A percentile compares a stretch with the other conserved stretches of the same genome.
phyloP scores from a whole-genome alignment of 176 grass and related monocot species.

The Cymbopogon citratus region DNA sequence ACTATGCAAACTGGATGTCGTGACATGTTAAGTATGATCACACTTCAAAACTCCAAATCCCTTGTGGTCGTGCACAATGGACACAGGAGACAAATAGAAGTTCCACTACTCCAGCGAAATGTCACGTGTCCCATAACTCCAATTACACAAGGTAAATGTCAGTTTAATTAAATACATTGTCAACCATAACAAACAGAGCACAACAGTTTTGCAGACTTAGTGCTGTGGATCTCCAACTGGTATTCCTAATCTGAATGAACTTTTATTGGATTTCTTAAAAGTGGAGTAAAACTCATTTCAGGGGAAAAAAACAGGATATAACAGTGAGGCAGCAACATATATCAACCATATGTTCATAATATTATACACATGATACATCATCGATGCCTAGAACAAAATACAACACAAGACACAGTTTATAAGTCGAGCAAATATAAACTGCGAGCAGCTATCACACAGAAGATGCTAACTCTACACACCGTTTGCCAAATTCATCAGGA shows the following conservation, averaged over 20 bases:
- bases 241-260: no score
- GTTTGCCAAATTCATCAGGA: background rate
- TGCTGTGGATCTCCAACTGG: no score
- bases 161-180: background rate
- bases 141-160: background rate
- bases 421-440: background rate
- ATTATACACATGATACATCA: background rate
- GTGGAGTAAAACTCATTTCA: no score
- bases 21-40: background rate
- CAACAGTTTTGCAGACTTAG: no score
- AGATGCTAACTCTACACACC: background rate
- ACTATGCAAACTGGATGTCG: background rate
- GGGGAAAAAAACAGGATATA: no score
- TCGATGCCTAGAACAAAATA: background rate
- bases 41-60: no score
- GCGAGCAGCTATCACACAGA: background rate
- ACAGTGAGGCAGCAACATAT: background rate
- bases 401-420: background rate
- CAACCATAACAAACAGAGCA: no score
- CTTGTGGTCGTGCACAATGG: background rate
- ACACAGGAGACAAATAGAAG: background rate
- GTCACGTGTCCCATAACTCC: background rate
- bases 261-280: no score
- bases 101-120: background rate
- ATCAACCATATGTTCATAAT: background rate